Evolutionary conservation across 305 asterid species (phyloP), one percentile per base, ranked within the genome.

Genomic region (Fraxinus sp.): DNA sequence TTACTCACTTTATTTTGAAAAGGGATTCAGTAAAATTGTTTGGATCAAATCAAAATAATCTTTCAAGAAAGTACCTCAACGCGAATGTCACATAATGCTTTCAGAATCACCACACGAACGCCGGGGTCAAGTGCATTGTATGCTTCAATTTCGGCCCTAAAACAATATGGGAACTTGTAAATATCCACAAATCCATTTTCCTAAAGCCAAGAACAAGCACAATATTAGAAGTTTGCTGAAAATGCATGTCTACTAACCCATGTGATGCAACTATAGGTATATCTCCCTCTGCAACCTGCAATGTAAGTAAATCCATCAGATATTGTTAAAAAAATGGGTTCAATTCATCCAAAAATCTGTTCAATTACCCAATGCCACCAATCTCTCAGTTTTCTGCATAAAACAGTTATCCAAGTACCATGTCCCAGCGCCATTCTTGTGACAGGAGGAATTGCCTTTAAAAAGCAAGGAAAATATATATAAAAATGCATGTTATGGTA

Each of bases 361-460:
- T 76, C 18, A 41, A 84, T 89, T 97, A 97, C 99, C 99, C 98
- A 93, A 83, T 92, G 97, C 99, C 99, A 97, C 98, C 98, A 97
- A 87, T 94, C 95, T 84, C 95, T 88, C 88, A 97, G 84, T 86
- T 97, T 97, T 86, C 97, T 87, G 88, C 99, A 96, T 66, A 96
- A 84, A 83, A 94, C 98, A 26, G 98, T 97, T 79, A 94, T 81
- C 98, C 99, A 97, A 66, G 99, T 97, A 81, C 83, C 84, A 76
- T 86, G 97, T 55, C 98, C 97, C 41, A 93, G 97, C 22, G 99
- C 98, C 94, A 92, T 90, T 86, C 99, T 92, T 57, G 98, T 90
- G 73, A 93, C 90, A 30, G 99, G 99, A 84, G 99, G 99, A 86
- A 97, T 97, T 75, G 98, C 97, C 99, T 95, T 83, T 37, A 85